A percentile compares a stretch with the other conserved stretches of the same genome.
Conservation (phyloP, 2,329 filamentous ascomycete genomes). For the Diaporthe amygdali region DNA sequence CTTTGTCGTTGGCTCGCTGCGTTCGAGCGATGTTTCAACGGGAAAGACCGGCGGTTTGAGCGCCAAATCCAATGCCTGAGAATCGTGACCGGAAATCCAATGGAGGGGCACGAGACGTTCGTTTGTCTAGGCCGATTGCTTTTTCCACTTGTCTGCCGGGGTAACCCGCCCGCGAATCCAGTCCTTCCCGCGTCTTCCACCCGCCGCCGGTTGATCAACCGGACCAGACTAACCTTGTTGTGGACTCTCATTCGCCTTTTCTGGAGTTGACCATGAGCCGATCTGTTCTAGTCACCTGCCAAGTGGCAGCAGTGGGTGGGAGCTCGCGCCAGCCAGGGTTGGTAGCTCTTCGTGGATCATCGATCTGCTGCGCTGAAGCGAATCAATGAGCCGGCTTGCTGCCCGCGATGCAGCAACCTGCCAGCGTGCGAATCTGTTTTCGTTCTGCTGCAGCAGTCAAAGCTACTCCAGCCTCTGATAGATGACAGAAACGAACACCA, state of each 20-base stretch:
- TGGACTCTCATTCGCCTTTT: conserved; percentile 8
- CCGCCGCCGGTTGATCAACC: conserved; percentile 14
- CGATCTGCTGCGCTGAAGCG: background rate
- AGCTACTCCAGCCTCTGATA: background rate
- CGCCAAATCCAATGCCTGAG: conserved; percentile 11
- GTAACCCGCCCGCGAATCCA: conserved; percentile 12
- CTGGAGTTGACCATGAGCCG: background rate
- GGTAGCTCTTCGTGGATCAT: conserved; percentile 15
- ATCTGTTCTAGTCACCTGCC: conserved; percentile 23
- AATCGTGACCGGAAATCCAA: background rate
- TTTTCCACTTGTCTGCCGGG: background rate
- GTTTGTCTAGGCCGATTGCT: background rate
- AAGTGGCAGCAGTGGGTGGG: conserved; percentile 15
- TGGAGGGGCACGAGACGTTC: background rate
- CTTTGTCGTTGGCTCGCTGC: conserved; percentile 4
- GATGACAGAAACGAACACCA: background rate
- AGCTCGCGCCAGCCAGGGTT: conserved; percentile 17
- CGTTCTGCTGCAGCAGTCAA: background rate
- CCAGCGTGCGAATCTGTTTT: background rate
- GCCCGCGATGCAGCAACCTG: background rate
- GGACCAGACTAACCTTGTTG: background rate
- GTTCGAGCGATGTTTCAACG: conserved; percentile 5
- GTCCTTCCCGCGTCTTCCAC: background rate
- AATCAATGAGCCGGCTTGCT: background rate
- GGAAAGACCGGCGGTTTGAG: conserved; percentile 22